phyloP scores from a whole-genome alignment of 306 rosid genomes.

The Notholithocarpus densiflorus region DNA sequence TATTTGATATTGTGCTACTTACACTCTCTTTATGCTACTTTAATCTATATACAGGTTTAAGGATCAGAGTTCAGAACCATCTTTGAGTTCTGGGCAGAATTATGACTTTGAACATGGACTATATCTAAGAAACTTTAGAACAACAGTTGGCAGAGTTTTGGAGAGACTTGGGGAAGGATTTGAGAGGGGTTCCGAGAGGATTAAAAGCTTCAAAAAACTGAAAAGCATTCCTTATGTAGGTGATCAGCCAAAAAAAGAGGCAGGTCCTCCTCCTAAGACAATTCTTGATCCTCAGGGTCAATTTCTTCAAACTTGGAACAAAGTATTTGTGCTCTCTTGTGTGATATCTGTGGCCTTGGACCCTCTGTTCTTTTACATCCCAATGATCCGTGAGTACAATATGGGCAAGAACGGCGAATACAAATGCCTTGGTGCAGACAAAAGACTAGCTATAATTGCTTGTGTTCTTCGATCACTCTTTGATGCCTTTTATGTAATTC shows the following conservation, averaged over 20 bases:
- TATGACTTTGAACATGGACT: constrained; percentile 23
- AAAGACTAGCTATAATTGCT: constrained; percentile 40
- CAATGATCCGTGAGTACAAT: constrained; percentile 11
- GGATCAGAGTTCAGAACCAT: constrained; percentile 54
- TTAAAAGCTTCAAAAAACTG: no score
- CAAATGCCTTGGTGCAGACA: constrained; percentile 41
- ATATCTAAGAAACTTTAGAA: constrained; percentile 28
- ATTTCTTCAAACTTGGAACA: constrained; percentile 83
- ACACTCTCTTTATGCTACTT: constrained; percentile 4
- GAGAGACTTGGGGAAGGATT: neutral
- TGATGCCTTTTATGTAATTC: constrained; percentile 73
- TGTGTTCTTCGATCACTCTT: constrained; percentile 73
- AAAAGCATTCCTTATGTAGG: constrained; percentile 10
- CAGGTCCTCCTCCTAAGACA: constrained; percentile 22
- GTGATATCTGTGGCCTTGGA: constrained; percentile 77
- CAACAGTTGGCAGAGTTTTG: constrained; percentile 22
- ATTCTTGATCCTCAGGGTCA: constrained; percentile 78
- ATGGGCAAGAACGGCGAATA: fast-evolving
- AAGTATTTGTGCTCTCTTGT: constrained; percentile 67
- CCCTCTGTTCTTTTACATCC: constrained; percentile 76
- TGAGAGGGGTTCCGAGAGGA: no score
- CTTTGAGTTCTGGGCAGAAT: constrained; percentile 30
- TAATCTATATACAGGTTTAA: constrained; percentile 43
- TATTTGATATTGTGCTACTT: neutral
- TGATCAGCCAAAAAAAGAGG: constrained; percentile 26